phyloP scores from a whole-genome alignment of 2,329 filamentous ascomycete genomes.

The Fusarium sp. region DNA sequence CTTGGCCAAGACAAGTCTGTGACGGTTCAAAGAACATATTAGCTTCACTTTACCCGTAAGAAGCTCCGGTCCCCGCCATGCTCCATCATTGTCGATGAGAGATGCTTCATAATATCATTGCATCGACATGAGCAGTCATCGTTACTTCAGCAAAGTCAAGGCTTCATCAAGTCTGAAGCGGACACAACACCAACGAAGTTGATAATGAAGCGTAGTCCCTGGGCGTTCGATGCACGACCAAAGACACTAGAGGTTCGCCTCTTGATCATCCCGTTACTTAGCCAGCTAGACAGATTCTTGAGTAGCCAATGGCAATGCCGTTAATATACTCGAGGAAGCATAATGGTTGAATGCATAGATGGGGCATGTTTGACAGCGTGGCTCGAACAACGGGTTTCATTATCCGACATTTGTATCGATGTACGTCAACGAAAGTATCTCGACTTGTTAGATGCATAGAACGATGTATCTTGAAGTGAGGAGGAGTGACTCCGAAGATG shows the following conservation, averaged over 20 bases:
- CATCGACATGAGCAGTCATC: background rate
- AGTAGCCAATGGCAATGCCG: background rate
- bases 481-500: background rate
- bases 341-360: background rate
- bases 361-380: background rate
- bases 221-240: slow-evolving; percentile 7
- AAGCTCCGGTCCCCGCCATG: background rate
- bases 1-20: background rate
- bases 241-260: background rate
- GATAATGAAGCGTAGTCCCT: background rate
- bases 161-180: background rate
- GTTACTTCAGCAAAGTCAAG: background rate
- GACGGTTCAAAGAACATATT: background rate
- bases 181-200: background rate
- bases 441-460: background rate
- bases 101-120: background rate
- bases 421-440: background rate
- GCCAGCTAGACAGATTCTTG: slow-evolving; percentile 1
- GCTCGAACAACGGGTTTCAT: background rate
- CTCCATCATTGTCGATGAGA: background rate
- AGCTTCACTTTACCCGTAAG: background rate
- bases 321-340: background rate
- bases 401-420: background rate
- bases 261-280: slow-evolving; percentile 18
- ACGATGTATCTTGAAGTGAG: background rate